Conservation (phyloP, 2,329 filamentous ascomycete species). For the Colletotrichum sp. region DNA sequence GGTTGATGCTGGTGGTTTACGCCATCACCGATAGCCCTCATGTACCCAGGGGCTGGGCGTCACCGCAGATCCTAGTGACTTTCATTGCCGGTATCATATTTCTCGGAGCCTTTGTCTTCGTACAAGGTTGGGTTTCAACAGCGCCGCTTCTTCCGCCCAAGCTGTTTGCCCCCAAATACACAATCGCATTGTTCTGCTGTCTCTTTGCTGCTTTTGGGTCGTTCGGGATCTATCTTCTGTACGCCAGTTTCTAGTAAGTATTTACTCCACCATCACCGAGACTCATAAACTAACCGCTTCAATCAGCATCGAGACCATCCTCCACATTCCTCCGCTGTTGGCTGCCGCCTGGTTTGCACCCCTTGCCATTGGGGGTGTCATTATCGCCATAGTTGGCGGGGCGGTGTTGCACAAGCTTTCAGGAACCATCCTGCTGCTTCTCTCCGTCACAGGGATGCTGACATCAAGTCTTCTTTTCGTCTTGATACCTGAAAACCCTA, state of each 20-base stretch:
- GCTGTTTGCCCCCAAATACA: neutral
- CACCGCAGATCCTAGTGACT: neutral
- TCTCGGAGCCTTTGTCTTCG: neutral
- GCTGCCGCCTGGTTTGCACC: slow-evolving; percentile 58
- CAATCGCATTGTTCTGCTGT: neutral
- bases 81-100: neutral
- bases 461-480: neutral
- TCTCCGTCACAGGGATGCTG: neutral
- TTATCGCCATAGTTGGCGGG: neutral
- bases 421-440: neutral
- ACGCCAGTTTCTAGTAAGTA: neutral
- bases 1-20: neutral
- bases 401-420: slow-evolving; percentile 31
- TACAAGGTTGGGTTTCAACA: neutral
- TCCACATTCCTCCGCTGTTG: slow-evolving; percentile 64
- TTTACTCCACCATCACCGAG: neutral
- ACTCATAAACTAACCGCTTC: slow-evolving; percentile 44
- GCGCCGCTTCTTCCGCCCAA: neutral
- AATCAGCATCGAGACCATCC: slow-evolving; percentile 64
- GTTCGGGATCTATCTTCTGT: neutral
- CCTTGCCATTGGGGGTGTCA: slow-evolving; percentile 59
- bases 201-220: neutral
- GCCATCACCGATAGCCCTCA: neutral
- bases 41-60: neutral
- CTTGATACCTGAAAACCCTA: slow-evolving; percentile 45